Evolutionary conservation across 2,329 filamentous ascomycete species (phyloP), one percentile per base, ranked within the genome.

Genomic region (Aspergillus ochraceoroseus): DNA sequence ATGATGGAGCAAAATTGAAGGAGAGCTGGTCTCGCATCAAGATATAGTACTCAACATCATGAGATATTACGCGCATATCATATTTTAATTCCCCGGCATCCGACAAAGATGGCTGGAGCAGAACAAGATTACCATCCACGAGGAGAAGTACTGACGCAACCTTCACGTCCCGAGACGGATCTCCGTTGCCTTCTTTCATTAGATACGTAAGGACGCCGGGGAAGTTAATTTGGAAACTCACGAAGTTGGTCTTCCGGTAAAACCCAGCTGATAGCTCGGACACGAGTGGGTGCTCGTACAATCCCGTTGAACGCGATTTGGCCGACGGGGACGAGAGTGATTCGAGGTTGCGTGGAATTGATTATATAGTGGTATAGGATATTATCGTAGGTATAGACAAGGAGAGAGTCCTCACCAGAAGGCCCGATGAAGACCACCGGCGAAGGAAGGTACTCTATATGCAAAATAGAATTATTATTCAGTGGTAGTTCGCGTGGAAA

Each of bases 301-400:
- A 98, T 95, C 31, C 92, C 92, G 62, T 98, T 86, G 54, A 98
- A 92, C 8, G 87, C 90, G 56, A 98, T 98, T 62, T 96, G 92
- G 7, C 94, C 92, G n/a, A 96, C 89, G 59, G 94, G 88, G 5
- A 94, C 78, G 19, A 96, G 75, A 29, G 81, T 82, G 22, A 94
- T 77, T 14, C 81, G 81, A n/a, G 77, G 73, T 14, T 79, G 74
- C 0, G 80, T 76, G 0, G 85, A 81, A 47, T 74, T 77, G 49
- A 98, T 90, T 45, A 98, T 81, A 62, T 88, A 98, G 62, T 98
- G 92, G 58, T 95, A 92, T 11, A 98, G 75, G 7, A 94, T 76
- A 62, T 98, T 98, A 60, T 96, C 90, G 61, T 95, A 89, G 0
- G 92, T 98, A 63, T 98, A 98, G 7, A 95, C 90, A 20, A 98